Percentiles rank a stretch among this genome's conserved stretches.
Conservation (phyloP, 1,139 yeast genomes). For the Pneumocystis jirovecii region DNA sequence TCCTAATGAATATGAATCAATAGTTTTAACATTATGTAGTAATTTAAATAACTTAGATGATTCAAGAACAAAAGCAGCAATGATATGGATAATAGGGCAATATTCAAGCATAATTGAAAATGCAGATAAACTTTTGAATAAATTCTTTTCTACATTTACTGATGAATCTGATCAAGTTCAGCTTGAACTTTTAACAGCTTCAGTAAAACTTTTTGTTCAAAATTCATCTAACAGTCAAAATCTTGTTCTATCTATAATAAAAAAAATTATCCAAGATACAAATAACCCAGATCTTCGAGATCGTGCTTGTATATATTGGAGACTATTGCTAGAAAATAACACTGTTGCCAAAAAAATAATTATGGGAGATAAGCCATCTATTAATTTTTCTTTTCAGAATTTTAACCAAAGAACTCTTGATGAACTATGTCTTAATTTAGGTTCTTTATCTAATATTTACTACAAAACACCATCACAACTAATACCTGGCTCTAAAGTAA, state of each 20-base stretch:
- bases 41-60: constrained; percentile 42
- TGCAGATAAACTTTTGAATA: constrained; percentile 34
- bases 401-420: constrained; percentile 58
- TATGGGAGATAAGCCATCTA: constrained; percentile 45
- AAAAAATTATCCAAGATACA: constrained; percentile 58
- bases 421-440: constrained; percentile 63
- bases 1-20: constrained; percentile 38
- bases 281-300: constrained; percentile 76
- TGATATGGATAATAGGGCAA: constrained; percentile 77
- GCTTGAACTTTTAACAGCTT: constrained; percentile 56
- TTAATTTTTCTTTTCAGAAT: constrained; percentile 53
- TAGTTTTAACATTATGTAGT: constrained; percentile 32
- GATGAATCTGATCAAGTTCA: constrained; percentile 65
- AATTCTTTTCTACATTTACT: constrained; percentile 34
- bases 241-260: constrained; percentile 44
- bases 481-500: constrained; percentile 50
- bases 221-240: constrained; percentile 42
- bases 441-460: constrained; percentile 70
- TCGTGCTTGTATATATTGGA: constrained; percentile 76
- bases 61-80: constrained; percentile 62
- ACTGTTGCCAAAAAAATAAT: constrained; percentile 37
- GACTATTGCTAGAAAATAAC: constrained; percentile 44
- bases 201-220: constrained; percentile 51
- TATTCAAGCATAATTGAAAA: constrained; percentile 40
- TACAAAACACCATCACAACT: constrained; percentile 69